Evolutionary conservation across 2,329 filamentous ascomycete species (phyloP), one percentile per base, ranked within the genome.

Genomic region (Mycocentrospora acerina): DNA sequence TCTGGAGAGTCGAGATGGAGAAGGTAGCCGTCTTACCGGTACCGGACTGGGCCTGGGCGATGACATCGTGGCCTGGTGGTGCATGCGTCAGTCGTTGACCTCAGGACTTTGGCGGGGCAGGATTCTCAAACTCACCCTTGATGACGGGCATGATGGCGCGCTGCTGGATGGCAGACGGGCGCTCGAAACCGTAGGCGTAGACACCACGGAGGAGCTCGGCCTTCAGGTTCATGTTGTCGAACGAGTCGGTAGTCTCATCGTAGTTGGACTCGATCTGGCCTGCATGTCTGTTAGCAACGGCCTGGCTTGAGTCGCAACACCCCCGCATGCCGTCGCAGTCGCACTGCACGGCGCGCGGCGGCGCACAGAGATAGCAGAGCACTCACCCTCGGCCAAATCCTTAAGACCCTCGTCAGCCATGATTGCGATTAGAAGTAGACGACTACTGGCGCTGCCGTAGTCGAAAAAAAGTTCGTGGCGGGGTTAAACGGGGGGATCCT

Each of bases 211-310:
- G 89, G 69, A 98, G 87, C 81, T 98, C 93, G 55, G 89, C 71
- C 83, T 94, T 95, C 68, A 98, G 83, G 77, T 84, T 85, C 93
- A 98, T 98, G 66, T 90, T 82, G 77, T 98, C 93, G 78, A 98
- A 98, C 49, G 90, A 95, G 78, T 98, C 94, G 75, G 93, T 91
- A 68, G 91, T 90, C 83, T 97, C 90, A 82, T 98, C 93, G 80
- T 97, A 98, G 88, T 98, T 98, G 71, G 90, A 95, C 83, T 98
- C 94, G 82, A 98, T 98, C 80, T 95, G 90, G 76, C 86, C 91
- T 95, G 72, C 66, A 70, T 37, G 42, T 37, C 47, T 37, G 47
- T 55, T 55, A 53, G 48, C 33, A 29, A 26, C 22, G 17, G 33
- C 33, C 35, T 40, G 37, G 43, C 14, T 27, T 22, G 27, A 33